These are phyloP conservation scores for Claviceps citrina DNA, from an alignment of 2,329 filamentous ascomycete species.

Conservation along the genomic window DNA sequence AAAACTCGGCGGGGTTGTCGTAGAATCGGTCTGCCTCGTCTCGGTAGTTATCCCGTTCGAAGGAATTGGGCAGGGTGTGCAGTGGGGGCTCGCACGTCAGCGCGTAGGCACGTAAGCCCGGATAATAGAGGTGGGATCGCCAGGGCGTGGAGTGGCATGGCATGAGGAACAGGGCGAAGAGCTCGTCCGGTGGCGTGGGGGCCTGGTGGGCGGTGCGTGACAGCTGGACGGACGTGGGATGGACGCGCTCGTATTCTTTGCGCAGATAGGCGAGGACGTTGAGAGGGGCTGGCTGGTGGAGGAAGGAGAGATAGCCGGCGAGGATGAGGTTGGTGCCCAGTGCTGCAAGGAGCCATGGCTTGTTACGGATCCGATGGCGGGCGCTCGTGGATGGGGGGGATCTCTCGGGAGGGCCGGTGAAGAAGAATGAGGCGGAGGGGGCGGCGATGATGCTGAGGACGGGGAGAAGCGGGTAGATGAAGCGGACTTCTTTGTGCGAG, in stretches of 20 bases:
- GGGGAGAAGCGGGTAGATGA: conserved; percentile 84
- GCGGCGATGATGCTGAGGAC: conserved; percentile 71
- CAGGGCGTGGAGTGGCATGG: conserved; percentile 94
- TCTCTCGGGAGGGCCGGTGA: conserved; percentile 26
- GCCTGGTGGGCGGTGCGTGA: conserved; percentile 10
- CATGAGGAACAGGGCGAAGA: conserved; percentile 71
- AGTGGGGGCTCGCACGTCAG: conserved; percentile 84
- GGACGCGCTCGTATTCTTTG: conserved; percentile 48
- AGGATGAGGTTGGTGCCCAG: conserved; percentile 54
- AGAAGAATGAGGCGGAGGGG: conserved; percentile 48
- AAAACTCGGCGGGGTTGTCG: conserved; percentile 41
- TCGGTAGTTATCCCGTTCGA: conserved; percentile 52
- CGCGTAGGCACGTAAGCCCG: conserved; percentile 63
- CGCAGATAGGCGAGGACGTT: conserved; percentile 62
- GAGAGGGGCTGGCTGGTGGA: conserved; percentile 70
- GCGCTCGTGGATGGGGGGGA: conserved; percentile 14
- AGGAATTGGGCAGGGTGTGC: conserved; percentile 39
- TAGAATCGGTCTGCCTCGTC: conserved; percentile 94
- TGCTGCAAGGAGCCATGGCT: conserved; percentile 38
- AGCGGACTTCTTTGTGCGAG: conserved; percentile 92
- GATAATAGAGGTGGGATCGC: conserved; percentile 72
- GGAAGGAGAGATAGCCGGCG: conserved; percentile 55
- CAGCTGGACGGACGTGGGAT: conserved; percentile 20
- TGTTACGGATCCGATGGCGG: conserved; percentile 30
- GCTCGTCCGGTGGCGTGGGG: conserved; percentile 22